Evolutionary conservation across 768 basidiomycete species (phyloP), one percentile per base, ranked within the genome.

Genomic region (Crassisporium funariophilum): DNA sequence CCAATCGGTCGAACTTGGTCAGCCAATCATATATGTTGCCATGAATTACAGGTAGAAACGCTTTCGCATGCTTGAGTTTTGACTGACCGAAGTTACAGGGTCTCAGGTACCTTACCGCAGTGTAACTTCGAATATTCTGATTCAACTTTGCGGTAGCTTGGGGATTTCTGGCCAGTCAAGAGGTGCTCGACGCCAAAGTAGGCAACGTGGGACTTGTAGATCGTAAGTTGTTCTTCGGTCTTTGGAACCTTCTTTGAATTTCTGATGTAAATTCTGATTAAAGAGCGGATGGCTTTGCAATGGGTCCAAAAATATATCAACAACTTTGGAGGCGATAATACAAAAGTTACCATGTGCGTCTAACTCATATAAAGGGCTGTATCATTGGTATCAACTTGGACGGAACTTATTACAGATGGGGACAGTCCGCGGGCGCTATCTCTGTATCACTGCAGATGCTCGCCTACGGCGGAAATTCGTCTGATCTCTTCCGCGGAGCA

Each of bases 251-350:
- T 45, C 17, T n/a, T 22, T 15, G 20, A 8, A 23, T 2, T 37
- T 9, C 29, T 23, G 16, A 4, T 36, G 1, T 24, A 41, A 21
- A 16, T 21, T 21, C n/a, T 6, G 35, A 7, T 31, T n/a, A 5
- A 35, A 68, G 67, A 68, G 43, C 55, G 61, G n/a, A 38, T 60
- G n/a, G 81, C 77, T 3, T 57, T 86, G 3, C 59, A 73, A 52
- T 86, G 82, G 82, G 70, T 82, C 1, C 74, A 82, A 44, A 70
- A 76, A 43, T 73, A 84, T 55, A 79, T 84, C 39, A 55, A 52
- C 31, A 59, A 64, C 0, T 86, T 84, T 49, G 82, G 82, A 6
- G 83, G 83, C 1, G 78, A 84, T 59, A 72, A 69, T 9, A 50
- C 54, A 0, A 75, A 72, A 42, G 77, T 79, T 12, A 74, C 72